A percentile compares a stretch with the other conserved stretches of the same genome.
phyloP scores from a whole-genome alignment of 139 green algal species.

The Marvania coccoides region DNA sequence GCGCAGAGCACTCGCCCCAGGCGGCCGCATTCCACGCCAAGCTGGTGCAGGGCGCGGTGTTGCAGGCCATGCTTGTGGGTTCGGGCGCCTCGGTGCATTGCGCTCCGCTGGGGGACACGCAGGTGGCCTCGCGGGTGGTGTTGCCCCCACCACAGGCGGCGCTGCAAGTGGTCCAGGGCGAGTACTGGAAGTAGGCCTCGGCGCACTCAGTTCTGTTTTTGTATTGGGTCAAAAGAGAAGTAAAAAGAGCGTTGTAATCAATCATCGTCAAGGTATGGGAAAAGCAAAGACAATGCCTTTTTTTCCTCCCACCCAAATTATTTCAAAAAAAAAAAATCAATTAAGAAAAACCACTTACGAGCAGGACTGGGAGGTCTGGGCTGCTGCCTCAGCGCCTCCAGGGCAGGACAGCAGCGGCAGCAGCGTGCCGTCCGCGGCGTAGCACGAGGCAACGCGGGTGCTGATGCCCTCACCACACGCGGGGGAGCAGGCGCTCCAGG shows the following conservation, averaged over 20 bases:
- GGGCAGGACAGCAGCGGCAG: conserved; percentile 8
- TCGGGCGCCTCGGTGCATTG: conserved; percentile 1
- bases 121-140: conserved; percentile 7
- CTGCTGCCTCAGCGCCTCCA: background rate
- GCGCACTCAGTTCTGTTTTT: background rate
- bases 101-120: background rate
- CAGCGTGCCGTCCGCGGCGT: background rate
- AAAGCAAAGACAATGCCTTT: background rate
- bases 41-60: conserved; percentile 15
- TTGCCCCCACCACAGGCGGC: conserved; percentile 22
- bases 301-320: background rate
- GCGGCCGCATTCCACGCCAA: conserved; percentile 14
- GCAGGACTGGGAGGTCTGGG: conserved; percentile 1
- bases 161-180: conserved; percentile 27
- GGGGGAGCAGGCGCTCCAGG: conserved; percentile 26
- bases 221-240: background rate
- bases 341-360: conserved; percentile 3
- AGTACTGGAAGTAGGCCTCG: conserved; percentile 17
- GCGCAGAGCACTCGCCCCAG: conserved; percentile 23
- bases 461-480: conserved; percentile 20
- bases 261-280: background rate
- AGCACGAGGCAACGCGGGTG: conserved; percentile 10
- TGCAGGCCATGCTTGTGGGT: conserved; percentile 12
- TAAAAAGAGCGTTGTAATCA: background rate
- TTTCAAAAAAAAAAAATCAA: background rate